phyloP scores from a whole-genome alignment of 495 filamentous ascomycete species.

The Mytilinidion resinicola region DNA sequence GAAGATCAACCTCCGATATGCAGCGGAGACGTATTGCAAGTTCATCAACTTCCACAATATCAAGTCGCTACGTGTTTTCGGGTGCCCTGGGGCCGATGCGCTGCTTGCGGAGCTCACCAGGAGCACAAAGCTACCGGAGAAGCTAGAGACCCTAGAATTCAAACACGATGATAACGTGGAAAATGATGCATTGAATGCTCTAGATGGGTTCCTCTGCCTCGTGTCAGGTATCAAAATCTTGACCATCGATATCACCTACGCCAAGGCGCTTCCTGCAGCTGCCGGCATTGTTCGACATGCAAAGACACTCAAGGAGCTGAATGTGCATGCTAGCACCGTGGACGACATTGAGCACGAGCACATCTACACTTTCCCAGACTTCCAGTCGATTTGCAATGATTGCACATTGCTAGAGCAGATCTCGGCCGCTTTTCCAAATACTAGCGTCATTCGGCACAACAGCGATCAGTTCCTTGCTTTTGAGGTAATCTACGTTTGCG shows the following conservation, averaged over 20 bases:
- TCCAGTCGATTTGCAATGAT: conserved; percentile 34
- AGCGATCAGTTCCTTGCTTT: conserved; percentile 29
- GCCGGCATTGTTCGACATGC: conserved; percentile 33
- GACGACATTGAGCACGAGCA: conserved; percentile 31
- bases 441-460: conserved; percentile 26
- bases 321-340: conserved; percentile 27
- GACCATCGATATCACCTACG: conserved; percentile 30
- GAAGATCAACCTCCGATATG: conserved; percentile 34
- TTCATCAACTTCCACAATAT: conserved; percentile 34
- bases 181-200: conserved; percentile 33
- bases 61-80: conserved; percentile 28
- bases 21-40: conserved; percentile 35
- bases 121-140: conserved; percentile 30
- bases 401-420: conserved; percentile 34
- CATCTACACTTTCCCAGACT: conserved; percentile 30
- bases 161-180: conserved; percentile 38
- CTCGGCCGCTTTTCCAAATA: conserved; percentile 31
- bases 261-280: conserved; percentile 31
- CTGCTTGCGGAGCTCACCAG: conserved; percentile 37
- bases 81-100: conserved; percentile 34
- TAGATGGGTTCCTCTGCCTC: conserved; percentile 38
- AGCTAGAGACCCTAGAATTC: conserved; percentile 32
- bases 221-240: conserved; percentile 34
- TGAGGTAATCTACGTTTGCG: conserved; percentile 19
- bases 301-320: conserved; percentile 33